Base-by-base conservation (phyloP, 345 rosid species). In the Aethionema arabicum region DNA sequence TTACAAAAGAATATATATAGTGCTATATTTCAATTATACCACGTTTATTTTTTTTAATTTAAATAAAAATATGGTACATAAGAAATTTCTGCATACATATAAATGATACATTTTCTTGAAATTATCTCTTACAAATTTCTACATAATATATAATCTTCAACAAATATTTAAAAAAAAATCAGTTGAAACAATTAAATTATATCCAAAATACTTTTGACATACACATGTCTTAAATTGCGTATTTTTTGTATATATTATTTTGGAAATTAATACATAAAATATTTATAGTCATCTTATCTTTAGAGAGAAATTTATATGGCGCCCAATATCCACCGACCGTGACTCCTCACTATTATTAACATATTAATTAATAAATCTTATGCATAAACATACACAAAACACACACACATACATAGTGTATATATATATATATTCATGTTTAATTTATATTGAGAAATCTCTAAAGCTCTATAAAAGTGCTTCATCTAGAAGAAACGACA, bases 201-300 rank as follows among this genome's bases (percentile, higher is more conserved):
- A 21, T 21, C 56, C 67, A 31, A 5, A 35, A 35, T 35, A 5
- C 38, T 8, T 33, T 35, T 35, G 8, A 35, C 45, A 37, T 10
- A 10, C 3, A 37, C 7, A 40, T 43, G 15, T 6, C 6, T 3
- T 54, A 45, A 46, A 29, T 54, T 61, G 9, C 50, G 38, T 52
- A 27, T 11, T 8, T 13, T 61, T 16, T 5, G 21, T 0, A 51
- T 43, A 59, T 14, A 36, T 11, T 29, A 13, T 56, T 11, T 4
- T 2, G 15, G 6, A 2, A 12, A 11, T 42, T 42, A 8, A 8
- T 1, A 5, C 14, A 2, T 41, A 41, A 4, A 8, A 6, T 41
- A 70, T 29, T 61, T 57, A 71, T 64, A 65, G 64, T 64, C 50
- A 65, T 71, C 65, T 71, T 71, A 71, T 71, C 75, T 63, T 46